Evolutionary conservation across 768 basidiomycete species (phyloP), one percentile per base, ranked within the genome.

Genomic region (Xerocomus brunneocitrinus): DNA sequence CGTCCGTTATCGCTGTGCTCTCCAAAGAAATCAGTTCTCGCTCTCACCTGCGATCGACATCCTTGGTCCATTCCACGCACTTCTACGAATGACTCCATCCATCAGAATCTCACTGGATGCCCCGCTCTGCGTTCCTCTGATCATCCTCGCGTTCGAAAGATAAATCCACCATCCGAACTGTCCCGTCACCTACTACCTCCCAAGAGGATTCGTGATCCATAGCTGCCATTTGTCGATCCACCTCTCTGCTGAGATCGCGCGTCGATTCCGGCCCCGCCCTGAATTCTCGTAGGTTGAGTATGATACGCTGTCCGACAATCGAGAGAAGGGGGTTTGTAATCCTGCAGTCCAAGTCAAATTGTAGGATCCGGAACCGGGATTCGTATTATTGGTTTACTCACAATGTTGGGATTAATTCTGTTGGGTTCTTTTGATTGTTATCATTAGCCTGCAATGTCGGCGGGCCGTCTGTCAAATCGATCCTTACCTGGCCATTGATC

Each of bases 401-500:
- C 49, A 35, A 4, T 24, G 31, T n/a, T n/a, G 43, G 49, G 24
- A 50, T 42, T 19, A 42, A n/a, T 7, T 27, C 19, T 9, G 34
- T 49, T 16, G 51, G 44, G 19, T 47, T 39, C 51, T 52, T 24
- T 28, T 13, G 12, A 22, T 30, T n/a, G 2, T 10, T 22, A n/a
- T 8, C n/a, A 38, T 45, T 27, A 30, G 34, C 30, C 19, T 50
- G 12, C 2, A 3, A 19, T 19, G n/a, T 25, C 5, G 22, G 32
- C 34, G 22, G 22, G 7, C 4, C 10, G 44, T 5, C 5, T 36
- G 34, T 34, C 44, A 19, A 19, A 32, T 32, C 5, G 19, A 32
- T 28, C 14, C 62, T 50, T 43, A 65, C 62, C 50, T 3, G 12
- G 8, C 38, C 25, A 12, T n/a, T 55, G 8, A 36, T 9, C 2